Evolutionary conservation across 2,329 filamentous ascomycete genomes (phyloP), one percentile per base, ranked within the genome.

Genomic region (Emmonsiellopsis sp.): DNA sequence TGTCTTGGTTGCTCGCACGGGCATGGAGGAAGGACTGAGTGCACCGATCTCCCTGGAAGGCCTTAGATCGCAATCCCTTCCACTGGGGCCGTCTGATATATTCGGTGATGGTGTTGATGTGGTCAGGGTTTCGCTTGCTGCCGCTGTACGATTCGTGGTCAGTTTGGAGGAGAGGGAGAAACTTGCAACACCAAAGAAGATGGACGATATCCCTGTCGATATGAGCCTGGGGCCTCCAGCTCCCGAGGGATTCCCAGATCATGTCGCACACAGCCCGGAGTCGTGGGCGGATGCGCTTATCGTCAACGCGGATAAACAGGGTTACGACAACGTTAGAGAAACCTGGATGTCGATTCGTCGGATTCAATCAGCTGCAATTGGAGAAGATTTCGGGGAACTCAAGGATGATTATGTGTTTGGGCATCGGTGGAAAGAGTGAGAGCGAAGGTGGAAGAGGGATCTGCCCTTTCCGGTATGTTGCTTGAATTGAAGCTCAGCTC

Each of bases 21-120:
- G 46, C n/a, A 36, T 49, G 27, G 46, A 49, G 14, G 14, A 36
- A 10, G 46, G 27, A 3, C 9, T 49, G 14, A 37, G 27, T 36
- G 46, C 46, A 33, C 46, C 46, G n/a, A 49, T 49, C 17, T 49
- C 46, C 46, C 31, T 49, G 14, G 13, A 49, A 49, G 17, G 27
- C 27, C 46, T 49, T 21, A 49, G 31, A 13, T 49, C 46, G 27
- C 46, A 49, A 21, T 33, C 46, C 10, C 3, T 49, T 34, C 46
- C 27, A 10, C 8, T 49, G 27, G 46, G 34, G 17, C 10, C 9
- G 13, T 13, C 27, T 9, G 46, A 33, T 49, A 10, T 13, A 11
- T 10, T 17, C 9, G n/a, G 10, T 31, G 13, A 33, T 10, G 32
- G n/a, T 10, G 17, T 13, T 13, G 46, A 49, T 32, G 34, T 49